These are phyloP conservation scores for Olyra latifolia DNA, from an alignment of 176 grass and related monocot species.

Conservation along the genomic window DNA sequence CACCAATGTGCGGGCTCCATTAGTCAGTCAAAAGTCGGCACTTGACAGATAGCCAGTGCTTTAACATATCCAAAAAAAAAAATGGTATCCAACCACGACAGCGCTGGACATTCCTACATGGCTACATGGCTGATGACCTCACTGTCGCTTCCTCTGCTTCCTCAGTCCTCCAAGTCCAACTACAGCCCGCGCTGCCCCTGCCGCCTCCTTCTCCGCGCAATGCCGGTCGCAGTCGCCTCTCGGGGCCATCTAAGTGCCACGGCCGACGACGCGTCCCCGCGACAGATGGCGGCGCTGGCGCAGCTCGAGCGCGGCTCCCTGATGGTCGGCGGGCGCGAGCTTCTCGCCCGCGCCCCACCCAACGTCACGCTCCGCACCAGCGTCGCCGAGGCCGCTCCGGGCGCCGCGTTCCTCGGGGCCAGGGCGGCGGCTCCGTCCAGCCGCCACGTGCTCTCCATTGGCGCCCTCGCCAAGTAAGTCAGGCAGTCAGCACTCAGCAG, in stretches of 20 bases:
- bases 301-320: conserved; percentile 30
- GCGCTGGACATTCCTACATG: no score
- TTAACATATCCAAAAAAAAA: no score
- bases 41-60: no score
- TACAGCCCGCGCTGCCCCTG: no score
- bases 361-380: conserved; percentile 28
- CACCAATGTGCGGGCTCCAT: no score
- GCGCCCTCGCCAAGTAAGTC: conserved; percentile 32
- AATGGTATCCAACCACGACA: no score
- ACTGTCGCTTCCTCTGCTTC: no score
- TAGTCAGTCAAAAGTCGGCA: no score
- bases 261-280: not conserved
- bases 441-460: conserved; percentile 48
- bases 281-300: not conserved
- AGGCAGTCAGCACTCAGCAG: not conserved
- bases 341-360: conserved; percentile 26
- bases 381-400: not conserved
- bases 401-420: conserved; percentile 51
- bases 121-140: no score
- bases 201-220: no score
- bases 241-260: not conserved
- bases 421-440: conserved; percentile 27
- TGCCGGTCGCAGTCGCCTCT: not conserved
- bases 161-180: no score
- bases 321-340: conserved; percentile 25